phyloP scores from a whole-genome alignment of 305 asterid species.

The Fraxinus platypoda region DNA sequence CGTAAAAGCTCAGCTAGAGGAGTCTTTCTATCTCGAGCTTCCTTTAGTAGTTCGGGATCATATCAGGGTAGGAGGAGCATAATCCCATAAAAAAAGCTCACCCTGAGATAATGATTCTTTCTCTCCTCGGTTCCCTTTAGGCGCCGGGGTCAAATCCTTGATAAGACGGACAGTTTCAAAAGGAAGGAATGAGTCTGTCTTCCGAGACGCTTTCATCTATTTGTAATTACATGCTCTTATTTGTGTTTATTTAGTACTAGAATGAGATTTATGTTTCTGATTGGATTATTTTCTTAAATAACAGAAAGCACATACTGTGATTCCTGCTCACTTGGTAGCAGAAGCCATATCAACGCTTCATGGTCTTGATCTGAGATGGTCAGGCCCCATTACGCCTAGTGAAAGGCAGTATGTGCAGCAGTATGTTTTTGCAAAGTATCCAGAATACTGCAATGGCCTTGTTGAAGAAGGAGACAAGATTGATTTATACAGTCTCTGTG shows the following conservation, averaged over 20 bases:
- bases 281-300: not conserved
- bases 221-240: not conserved
- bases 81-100: not conserved
- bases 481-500: constrained; percentile 42
- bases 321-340: constrained; percentile 78
- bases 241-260: not conserved
- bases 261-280: not conserved
- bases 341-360: constrained; percentile 86
- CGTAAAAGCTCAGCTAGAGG: not conserved
- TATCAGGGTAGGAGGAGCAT: not conserved
- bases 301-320: constrained; percentile 68
- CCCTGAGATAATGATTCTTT: not conserved
- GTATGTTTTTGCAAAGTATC: constrained; percentile 74
- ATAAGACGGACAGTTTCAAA: not conserved
- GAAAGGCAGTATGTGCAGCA: constrained; percentile 80
- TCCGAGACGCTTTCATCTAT: not conserved
- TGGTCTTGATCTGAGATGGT: constrained; percentile 83
- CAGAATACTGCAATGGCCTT: constrained; percentile 72
- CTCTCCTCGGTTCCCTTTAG: not conserved
- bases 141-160: not conserved
- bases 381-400: constrained; percentile 81
- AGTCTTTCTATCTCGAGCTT: not conserved
- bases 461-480: constrained; percentile 36
- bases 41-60: not conserved
- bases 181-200: not conserved